Base-by-base conservation (phyloP, 495 filamentous ascomycete genomes). In the Paragyromitra xinjiangensis region DNA sequence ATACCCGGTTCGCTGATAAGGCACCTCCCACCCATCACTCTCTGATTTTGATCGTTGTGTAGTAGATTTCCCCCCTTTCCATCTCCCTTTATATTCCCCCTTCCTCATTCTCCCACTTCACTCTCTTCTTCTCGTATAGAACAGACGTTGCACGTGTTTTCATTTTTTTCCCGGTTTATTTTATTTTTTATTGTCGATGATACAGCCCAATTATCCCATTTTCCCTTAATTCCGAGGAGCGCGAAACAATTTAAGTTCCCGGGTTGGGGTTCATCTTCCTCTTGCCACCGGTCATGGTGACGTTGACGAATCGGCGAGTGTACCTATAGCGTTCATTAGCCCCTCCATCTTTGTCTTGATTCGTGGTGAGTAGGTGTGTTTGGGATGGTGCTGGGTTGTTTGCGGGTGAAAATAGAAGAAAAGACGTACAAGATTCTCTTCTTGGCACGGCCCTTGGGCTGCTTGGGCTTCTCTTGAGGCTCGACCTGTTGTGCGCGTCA, bases 271-370 rank as follows among this genome's bases (percentile, higher is more conserved):
- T 90, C 88, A 90, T 90, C 95, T 98, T 98, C 86, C 95, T 89
- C 95, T 99, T 99, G 86, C 95, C 95, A 86, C 95, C 95, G 73
- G 95, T 97, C 90, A 98, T 88, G 82, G 94, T 97, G 84, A 99
- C 94, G 89, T 98, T 99, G 80, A 99, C 96, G 90, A 99, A 99
- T 81, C 95, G 94, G 85, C 95, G 92, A 81, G 94, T 98, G 89
- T 99, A 99, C 82, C 94, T 98, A 89, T 97, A 97, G 34, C n/a
- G 40, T 11, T 40, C 6, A 55, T 72, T 48, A 73, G 64, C 64
- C 58, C 29, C 48, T 59, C 61, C 40, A 39, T 19, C 11, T 53
- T 22, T 16, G 37, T 37, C 59, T 42, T 29, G 37, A 53, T 39
- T 67, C 29, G 64, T 67, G 9, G 45, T 65, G 22, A 14, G 62